A percentile compares a stretch with the other conserved stretches of the same genome.
Evolutionary conservation across 129 eudicot species (phyloP).

Genomic region (Flaveria ramosissima): DNA sequence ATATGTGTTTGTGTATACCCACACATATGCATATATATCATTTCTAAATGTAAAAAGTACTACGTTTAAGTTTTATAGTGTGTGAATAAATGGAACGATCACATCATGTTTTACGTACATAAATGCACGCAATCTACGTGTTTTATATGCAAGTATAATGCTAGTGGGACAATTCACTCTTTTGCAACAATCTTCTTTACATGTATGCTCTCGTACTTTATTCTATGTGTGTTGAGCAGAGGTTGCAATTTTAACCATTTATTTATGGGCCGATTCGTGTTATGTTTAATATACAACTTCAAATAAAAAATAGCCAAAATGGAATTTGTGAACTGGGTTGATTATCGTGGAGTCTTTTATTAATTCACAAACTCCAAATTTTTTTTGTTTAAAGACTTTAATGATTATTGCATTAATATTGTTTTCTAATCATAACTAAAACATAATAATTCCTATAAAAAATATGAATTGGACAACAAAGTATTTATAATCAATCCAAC

Average conservation of each 20-base stretch:
- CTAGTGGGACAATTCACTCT: conserved; percentile 3
- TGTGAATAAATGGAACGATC: conserved; percentile 13
- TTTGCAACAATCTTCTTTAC: not conserved
- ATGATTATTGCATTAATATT: not conserved
- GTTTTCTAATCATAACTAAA: not conserved
- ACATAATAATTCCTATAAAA: not conserved
- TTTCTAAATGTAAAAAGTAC: conserved; percentile 15
- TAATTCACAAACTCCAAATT: not conserved
- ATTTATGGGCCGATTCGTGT: not conserved
- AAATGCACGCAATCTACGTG: not conserved
- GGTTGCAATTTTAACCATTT: not conserved
- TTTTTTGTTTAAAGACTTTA: not conserved
- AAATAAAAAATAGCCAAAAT: not conserved
- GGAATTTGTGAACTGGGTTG: not conserved
- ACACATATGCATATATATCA: not conserved
- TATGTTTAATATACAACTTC: not conserved
- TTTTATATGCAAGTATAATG: not conserved
- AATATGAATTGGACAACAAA: not conserved
- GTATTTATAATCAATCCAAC: not conserved
- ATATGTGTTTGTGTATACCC: not conserved
- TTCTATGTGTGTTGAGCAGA: not conserved
- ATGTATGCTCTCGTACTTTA: not conserved
- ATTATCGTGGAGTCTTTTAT: not conserved
- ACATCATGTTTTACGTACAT: no score
- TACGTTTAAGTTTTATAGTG: conserved; percentile 7